A percentile compares a stretch with the other conserved stretches of the same genome.
phyloP scores from a whole-genome alignment of 106 monocot genomes.

The Gastrodia elata region DNA sequence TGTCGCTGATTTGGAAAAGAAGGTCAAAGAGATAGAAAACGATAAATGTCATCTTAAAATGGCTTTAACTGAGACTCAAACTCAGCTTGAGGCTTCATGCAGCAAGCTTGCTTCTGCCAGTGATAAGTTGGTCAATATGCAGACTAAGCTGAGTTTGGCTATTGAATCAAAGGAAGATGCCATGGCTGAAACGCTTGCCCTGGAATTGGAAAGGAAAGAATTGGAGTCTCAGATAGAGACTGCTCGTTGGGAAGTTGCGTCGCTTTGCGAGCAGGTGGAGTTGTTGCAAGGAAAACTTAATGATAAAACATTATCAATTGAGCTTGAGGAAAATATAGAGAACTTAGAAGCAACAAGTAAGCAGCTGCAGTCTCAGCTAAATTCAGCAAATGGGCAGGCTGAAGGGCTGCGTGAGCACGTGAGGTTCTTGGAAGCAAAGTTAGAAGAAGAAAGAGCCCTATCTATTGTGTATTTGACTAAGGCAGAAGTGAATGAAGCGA shows the following conservation, averaged over 20 bases:
- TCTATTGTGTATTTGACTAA: constrained; percentile 15
- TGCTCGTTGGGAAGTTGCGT: constrained; percentile 6
- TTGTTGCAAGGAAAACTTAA: constrained; percentile 15
- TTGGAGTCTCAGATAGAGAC: constrained; percentile 17
- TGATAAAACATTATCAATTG: neutral
- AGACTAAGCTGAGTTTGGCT: constrained; percentile 25
- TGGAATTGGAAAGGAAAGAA: constrained; percentile 15
- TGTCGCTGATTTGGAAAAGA: constrained; percentile 30
- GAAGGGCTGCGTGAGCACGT: constrained; percentile 15
- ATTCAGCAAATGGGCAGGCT: constrained; percentile 9
- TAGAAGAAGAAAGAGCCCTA: constrained; percentile 16
- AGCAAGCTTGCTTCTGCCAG: constrained; percentile 23
- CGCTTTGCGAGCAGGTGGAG: constrained; percentile 9
- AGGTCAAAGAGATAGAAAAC: constrained; percentile 36
- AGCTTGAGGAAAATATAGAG: neutral
- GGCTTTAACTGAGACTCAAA: constrained; percentile 32
- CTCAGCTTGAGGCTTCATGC: constrained; percentile 24
- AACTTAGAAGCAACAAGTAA: constrained; percentile 4
- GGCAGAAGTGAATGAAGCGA: constrained; percentile 10
- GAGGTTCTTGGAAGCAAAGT: constrained; percentile 4
- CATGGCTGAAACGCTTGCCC: constrained; percentile 11
- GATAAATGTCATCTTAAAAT: constrained; percentile 49
- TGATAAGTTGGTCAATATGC: constrained; percentile 29
- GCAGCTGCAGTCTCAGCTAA: constrained; percentile 14
- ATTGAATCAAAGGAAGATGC: constrained; percentile 28